Percentiles rank a stretch among this genome's conserved stretches.
Evolutionary conservation across 2,329 filamentous ascomycete species (phyloP).

Genomic region (Penicillium sp.): DNA sequence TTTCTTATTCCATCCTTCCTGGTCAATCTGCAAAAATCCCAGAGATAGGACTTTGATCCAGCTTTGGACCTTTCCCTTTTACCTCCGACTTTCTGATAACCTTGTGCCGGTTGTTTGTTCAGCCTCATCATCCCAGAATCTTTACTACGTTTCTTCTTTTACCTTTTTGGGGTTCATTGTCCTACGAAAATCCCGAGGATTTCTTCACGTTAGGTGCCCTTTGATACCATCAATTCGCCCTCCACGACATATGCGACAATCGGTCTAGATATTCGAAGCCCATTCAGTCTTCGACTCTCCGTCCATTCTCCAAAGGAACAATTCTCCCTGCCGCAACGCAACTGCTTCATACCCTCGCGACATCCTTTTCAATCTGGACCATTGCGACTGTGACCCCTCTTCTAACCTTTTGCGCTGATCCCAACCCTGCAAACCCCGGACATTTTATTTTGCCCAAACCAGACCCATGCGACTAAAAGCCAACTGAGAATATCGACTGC

Average conservation of each 20-base stretch:
- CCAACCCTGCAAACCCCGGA: background rate
- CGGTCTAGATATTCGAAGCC: background rate
- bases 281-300: background rate
- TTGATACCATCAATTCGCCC: background rate
- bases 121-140: background rate
- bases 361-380: background rate
- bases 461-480: slow-evolving; percentile 5
- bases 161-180: background rate
- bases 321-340: slow-evolving; percentile 5
- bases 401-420: background rate
- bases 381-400: background rate
- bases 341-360: background rate
- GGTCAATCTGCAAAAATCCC: background rate
- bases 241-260: background rate
- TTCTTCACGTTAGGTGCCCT: background rate
- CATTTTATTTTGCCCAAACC: background rate
- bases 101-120: background rate
- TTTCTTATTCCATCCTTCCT: slow-evolving; percentile 9
- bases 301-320: slow-evolving; percentile 3
- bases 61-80: background rate
- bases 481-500: background rate
- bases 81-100: background rate
- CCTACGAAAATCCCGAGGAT: background rate
- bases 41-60: background rate
- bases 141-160: background rate